Evolutionary conservation across 2,329 filamentous ascomycete genomes (phyloP).

Genomic region (Ambrosiella xylebori): DNA sequence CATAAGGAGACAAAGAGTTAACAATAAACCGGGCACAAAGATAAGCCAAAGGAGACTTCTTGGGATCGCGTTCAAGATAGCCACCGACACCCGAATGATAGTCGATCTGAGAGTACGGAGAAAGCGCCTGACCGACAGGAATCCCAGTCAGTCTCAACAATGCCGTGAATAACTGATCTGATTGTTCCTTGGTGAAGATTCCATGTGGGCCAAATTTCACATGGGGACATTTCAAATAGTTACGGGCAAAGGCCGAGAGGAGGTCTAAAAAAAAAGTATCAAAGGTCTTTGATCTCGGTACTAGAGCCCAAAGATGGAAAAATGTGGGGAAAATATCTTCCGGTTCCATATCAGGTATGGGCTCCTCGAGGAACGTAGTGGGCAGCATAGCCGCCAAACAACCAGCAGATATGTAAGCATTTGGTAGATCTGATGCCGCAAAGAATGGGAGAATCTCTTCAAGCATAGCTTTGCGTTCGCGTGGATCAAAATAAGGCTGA

Average conservation of each 20-base stretch:
- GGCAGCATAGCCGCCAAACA: constrained; percentile 76
- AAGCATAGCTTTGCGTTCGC: constrained; percentile 64
- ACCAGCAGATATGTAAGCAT: constrained; percentile 83
- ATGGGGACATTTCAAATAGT: constrained; percentile 58
- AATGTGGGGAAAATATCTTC: constrained; percentile 81
- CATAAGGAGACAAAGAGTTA: constrained; percentile 77
- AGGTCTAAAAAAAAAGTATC: constrained; percentile 82
- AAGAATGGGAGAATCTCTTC: constrained; percentile 74
- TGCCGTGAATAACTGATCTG: constrained; percentile 80
- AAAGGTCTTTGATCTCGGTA: constrained; percentile 74
- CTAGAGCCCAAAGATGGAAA: constrained; percentile 90
- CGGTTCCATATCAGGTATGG: constrained; percentile 60
- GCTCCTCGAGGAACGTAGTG: constrained; percentile 58
- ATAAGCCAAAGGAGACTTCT: constrained; percentile 82
- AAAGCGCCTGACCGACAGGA: constrained; percentile 87
- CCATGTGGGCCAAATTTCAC: constrained; percentile 73
- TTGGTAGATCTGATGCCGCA: constrained; percentile 80
- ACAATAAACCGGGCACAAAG: constrained; percentile 86
- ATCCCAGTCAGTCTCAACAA: constrained; percentile 83
- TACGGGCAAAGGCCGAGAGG: constrained; percentile 70
- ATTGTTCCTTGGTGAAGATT: constrained; percentile 84
- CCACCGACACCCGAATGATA: constrained; percentile 66
- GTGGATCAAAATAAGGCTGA: constrained; percentile 82
- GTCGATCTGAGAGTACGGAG: constrained; percentile 77
- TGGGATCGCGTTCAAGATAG: constrained; percentile 78